Conservation (phyloP, 257 asterid species). For the Nicotiana noctiflora region DNA sequence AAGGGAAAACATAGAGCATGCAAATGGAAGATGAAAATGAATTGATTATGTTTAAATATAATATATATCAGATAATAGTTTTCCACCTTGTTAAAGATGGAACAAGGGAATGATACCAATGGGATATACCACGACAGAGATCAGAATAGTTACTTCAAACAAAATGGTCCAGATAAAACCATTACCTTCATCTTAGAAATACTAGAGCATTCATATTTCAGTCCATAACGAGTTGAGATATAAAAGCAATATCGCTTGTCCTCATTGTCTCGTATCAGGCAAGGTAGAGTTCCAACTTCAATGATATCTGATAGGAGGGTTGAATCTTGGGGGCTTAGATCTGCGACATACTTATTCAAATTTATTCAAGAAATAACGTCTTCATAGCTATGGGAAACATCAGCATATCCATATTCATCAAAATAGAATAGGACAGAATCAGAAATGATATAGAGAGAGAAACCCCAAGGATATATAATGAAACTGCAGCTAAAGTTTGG, state of each 20-base stretch:
- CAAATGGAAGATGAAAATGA: not conserved
- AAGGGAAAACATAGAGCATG: not conserved
- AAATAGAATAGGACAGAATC: not conserved
- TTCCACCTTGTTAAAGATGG: not conserved
- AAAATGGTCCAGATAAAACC: not conserved
- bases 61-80: not conserved
- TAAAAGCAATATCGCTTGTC: constrained; percentile 69
- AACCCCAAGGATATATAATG: not conserved
- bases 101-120: not conserved
- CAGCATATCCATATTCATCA: not conserved
- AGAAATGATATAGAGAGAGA: not conserved
- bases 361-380: not conserved
- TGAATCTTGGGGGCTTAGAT: constrained; percentile 93
- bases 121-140: not conserved
- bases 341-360: constrained; percentile 43
- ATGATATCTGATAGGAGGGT: constrained; percentile 70
- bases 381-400: not conserved
- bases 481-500: not conserved
- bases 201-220: constrained; percentile 91
- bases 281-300: constrained; percentile 71
- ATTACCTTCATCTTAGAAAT: constrained; percentile 69
- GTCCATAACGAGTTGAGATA: constrained; percentile 76
- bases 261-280: constrained; percentile 53
- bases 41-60: not conserved
- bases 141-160: not conserved